Conservation (phyloP, 164 flowering plant species). For the Tinospora cordifolia region DNA sequence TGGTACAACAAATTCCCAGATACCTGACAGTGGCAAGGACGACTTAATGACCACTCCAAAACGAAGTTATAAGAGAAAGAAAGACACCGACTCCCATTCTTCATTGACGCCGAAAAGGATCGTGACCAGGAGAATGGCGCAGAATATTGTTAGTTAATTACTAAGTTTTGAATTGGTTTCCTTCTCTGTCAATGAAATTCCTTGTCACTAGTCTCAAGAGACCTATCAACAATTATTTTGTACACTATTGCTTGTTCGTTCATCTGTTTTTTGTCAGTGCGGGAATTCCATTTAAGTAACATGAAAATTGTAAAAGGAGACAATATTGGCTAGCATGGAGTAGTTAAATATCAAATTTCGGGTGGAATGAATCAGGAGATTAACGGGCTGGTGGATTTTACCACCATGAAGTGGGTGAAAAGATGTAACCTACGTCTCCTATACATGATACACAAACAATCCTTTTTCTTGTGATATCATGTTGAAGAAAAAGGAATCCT, state of each 20-base stretch:
- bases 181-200: not conserved
- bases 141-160: not conserved
- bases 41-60: not conserved
- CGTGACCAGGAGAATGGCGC: not conserved
- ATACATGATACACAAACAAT: too few relatives aligned
- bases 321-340: not conserved
- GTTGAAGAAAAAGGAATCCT: too few relatives aligned
- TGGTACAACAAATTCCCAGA: not conserved
- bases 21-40: not conserved
- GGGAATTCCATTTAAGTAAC: not conserved
- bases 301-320: not conserved
- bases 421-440: too few relatives aligned
- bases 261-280: not conserved
- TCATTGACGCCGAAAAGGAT: not conserved
- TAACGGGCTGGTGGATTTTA: too few relatives aligned
- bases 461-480: too few relatives aligned
- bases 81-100: not conserved
- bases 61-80: conserved; percentile 5
- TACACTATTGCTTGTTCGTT: not conserved
- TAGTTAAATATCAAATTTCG: not conserved
- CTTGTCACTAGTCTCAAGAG: not conserved
- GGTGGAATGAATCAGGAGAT: not conserved
- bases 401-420: too few relatives aligned
- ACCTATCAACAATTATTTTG: not conserved
- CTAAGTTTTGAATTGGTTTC: not conserved